Base-by-base conservation (phyloP, 2,329 filamentous ascomycete genomes). In the Pezicula neosporulosa region DNA sequence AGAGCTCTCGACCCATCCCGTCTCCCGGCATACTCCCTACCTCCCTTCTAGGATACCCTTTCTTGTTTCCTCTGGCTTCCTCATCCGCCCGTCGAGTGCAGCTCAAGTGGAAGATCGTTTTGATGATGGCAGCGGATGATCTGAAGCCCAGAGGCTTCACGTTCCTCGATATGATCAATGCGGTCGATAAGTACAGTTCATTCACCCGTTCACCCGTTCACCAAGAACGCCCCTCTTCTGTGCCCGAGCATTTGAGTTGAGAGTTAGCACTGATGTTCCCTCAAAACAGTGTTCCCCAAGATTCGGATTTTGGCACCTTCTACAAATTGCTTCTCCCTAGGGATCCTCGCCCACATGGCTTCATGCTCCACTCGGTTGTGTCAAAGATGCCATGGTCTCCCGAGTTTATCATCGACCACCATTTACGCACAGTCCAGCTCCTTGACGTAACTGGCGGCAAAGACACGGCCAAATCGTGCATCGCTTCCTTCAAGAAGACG, bases 261-360 rank as follows among this genome's bases (percentile, higher is more conserved):
- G 41, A 12, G 41, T 18, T 16, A 52, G 21, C 35, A n/a, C 37
- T 39, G 4, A 44, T 49, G 13, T 43, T 21, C 7, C 24, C 6
- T 19, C 27, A 19, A 21, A 19, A 21, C 56, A 79, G 77, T 60
- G 76, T 78, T n/a, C 75, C 77, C 0, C 66, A 72, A 13, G 64
- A 33, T 13, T 33, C 12, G 30, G 30, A 13, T 10, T 33, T 13
- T 33, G 30, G 30, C 30, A 5, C 30, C 30, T 33, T 77, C 54
- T 80, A 78, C 57, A 68, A 67, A 51, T 71, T 81, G 33, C 60
- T 70, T 8, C 67, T 81, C 10, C 68, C 72, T 1, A 63, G 70
- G 2, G 77, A 80, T 52, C 52, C 66, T 16, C 68, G 72, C 4
- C 68, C 75, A 0, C 77, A 81, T 53, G 77, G 78, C 57, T 77